Evolutionary conservation across 2,329 filamentous ascomycete genomes (phyloP).

Genomic region (Xylaria sp.): DNA sequence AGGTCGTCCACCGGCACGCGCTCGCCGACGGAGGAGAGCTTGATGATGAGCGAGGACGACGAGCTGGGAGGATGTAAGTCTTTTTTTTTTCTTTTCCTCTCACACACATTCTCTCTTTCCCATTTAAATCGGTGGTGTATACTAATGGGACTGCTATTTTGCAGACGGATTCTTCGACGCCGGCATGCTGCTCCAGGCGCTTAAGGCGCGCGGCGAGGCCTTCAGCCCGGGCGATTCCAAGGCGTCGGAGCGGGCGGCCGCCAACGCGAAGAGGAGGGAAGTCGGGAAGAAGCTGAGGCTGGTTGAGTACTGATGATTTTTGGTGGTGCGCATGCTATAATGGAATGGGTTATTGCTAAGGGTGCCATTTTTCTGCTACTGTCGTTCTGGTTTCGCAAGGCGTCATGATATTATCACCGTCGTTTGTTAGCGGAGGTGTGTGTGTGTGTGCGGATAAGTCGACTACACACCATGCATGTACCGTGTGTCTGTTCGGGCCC

Average conservation of each 20-base stretch:
- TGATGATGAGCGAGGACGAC: conserved; percentile 78
- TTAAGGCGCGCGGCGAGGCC: conserved; percentile 70
- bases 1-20: conserved; percentile 53
- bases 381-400: no score
- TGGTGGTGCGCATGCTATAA: no score
- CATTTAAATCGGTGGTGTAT: conserved; percentile 12
- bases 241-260: conserved; percentile 61
- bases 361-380: neutral
- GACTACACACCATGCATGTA: no score
- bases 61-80: conserved; percentile 90
- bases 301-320: conserved; percentile 61
- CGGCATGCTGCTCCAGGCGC: conserved; percentile 87
- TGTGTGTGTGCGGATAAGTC: no score
- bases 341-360: neutral
- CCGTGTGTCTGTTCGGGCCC: no score
- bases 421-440: no score
- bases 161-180: conserved; percentile 97
- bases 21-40: conserved; percentile 69
- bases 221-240: conserved; percentile 55
- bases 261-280: conserved; percentile 63
- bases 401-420: no score
- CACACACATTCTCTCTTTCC: neutral
- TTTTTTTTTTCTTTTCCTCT: conserved; percentile 5
- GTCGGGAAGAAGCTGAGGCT: conserved; percentile 75
- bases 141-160: conserved; percentile 17